Percentiles rank a stretch among this genome's conserved stretches.
Conservation (phyloP, 768 basidiomycete genomes). For the Termitomyces eurrhizus region DNA sequence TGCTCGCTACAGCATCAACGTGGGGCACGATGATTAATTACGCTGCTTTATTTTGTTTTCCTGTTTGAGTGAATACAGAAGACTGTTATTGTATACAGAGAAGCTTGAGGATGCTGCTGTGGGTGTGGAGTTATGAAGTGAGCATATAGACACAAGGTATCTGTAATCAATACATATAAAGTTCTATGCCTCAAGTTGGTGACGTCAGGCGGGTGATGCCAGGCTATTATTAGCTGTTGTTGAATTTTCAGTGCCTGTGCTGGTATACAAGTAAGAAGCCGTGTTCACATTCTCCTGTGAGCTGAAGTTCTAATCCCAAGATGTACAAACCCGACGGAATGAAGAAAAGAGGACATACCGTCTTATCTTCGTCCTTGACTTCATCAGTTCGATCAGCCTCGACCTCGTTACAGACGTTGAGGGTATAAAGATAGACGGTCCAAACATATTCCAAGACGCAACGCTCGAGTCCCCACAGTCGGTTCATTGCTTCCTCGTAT, state of each 20-base stretch:
- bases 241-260: not conserved
- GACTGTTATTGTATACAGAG: too few relatives aligned
- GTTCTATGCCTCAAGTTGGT: not conserved
- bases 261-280: too few relatives aligned
- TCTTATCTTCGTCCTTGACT: not conserved
- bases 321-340: not conserved
- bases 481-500: slow-evolving; percentile 37
- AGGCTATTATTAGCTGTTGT: not conserved
- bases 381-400: not conserved
- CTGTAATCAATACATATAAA: too few relatives aligned
- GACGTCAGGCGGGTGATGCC: not conserved
- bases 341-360: not conserved
- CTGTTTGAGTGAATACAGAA: not conserved
- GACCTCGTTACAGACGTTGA: not conserved
- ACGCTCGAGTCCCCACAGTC: slow-evolving; percentile 27
- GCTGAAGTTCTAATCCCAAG: not conserved
- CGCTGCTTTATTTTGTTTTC: not conserved
- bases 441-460: slow-evolving; percentile 37
- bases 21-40: too few relatives aligned
- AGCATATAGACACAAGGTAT: not conserved
- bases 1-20: not conserved
- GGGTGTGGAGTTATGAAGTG: not conserved
- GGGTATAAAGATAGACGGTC: slow-evolving; percentile 26
- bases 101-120: not conserved
- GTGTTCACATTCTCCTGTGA: not conserved